Percentiles rank a stretch among this genome's conserved stretches.
phyloP scores from a whole-genome alignment of 306 rosid species.

The Elaeagnus macrophylla region DNA sequence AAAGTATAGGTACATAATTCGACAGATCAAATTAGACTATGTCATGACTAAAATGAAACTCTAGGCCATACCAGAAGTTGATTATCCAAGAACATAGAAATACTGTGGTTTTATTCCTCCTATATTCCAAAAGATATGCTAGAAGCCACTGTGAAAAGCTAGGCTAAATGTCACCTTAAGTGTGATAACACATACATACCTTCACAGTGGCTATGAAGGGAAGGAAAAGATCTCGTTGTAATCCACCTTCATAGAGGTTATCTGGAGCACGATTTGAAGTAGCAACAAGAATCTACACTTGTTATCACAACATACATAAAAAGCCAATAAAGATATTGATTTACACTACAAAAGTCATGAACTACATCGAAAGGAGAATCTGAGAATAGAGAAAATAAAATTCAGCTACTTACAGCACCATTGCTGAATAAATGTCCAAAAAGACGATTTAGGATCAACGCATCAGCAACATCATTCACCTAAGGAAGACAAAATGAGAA shows the following conservation, averaged over 20 bases:
- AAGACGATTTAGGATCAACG: constrained; percentile 77
- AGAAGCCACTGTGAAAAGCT: no score
- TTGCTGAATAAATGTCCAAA: constrained; percentile 67
- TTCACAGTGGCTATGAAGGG: constrained; percentile 80
- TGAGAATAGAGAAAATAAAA: constrained; percentile 3
- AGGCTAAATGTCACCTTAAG: background rate
- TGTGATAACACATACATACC: constrained; percentile 29
- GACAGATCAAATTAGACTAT: no score
- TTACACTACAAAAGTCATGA: constrained; percentile 11
- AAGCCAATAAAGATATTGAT: constrained; percentile 10
- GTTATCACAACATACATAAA: constrained; percentile 26
- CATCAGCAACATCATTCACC: constrained; percentile 99
- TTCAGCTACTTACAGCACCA: constrained; percentile 63
- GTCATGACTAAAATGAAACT: no score
- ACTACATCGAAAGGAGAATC: constrained; percentile 9
- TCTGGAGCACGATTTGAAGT: constrained; percentile 98
- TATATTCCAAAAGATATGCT: no score
- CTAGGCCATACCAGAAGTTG: no score
- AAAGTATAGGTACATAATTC: no score
- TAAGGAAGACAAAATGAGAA: constrained; percentile 20
- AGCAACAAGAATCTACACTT: constrained; percentile 74
- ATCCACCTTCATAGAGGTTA: constrained; percentile 84
- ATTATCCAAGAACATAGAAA: no score
- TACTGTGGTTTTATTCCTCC: no score
- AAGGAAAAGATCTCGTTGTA: constrained; percentile 91